Evolutionary conservation across 2,329 filamentous ascomycete species (phyloP), one percentile per base, ranked within the genome.

Genomic region (Epichloe gansuensis): DNA sequence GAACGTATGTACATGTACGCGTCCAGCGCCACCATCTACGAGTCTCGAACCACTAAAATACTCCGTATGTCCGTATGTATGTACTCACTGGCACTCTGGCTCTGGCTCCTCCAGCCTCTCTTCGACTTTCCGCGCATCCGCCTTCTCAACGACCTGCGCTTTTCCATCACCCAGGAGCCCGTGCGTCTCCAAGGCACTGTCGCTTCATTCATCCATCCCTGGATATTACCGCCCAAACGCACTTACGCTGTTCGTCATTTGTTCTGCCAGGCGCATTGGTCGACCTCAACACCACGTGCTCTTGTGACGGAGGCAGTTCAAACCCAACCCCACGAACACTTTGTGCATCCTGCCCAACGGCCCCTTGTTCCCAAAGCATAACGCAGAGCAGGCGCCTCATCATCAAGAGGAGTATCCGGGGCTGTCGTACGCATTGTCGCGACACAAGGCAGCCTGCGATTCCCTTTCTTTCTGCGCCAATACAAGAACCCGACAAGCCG

Each of bases 201-300:
- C 39, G 23, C 35, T 40, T 41, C 35, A 5, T 12, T 25, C 2
- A 25, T 40, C 38, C 3, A 25, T 40, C 38, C 47, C 38, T 15
- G 34, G 35, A 17, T 3, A 17, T 17, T 17, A 21, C 8, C n/a
- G 17, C 6, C 45, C 45, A 15, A 35, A 43, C 17, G 40, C 23
- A n/a, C n/a, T 41, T 17, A 34, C 47, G 21, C 48, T 43, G 42
- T 36, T 46, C 51, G 36, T 31, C 51, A 50, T 36, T 49, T 48
- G 21, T 27, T 36, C 46, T 13, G 40, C 35, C 41, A 31, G 15
- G 47, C 43, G 47, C 27, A 11, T 25, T 43, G 39, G 31, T 34
- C 31, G 35, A 36, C 13, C 25, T 41, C 42, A 42, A 43, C 43
- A 36, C 31, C 48, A 39, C 47, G 31, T 43, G 51, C 47, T 46